A percentile compares a stretch with the other conserved stretches of the same genome.
Evolutionary conservation across 106 monocot genomes (phyloP).

Genomic region (Alisma plantagoaquatica): DNA sequence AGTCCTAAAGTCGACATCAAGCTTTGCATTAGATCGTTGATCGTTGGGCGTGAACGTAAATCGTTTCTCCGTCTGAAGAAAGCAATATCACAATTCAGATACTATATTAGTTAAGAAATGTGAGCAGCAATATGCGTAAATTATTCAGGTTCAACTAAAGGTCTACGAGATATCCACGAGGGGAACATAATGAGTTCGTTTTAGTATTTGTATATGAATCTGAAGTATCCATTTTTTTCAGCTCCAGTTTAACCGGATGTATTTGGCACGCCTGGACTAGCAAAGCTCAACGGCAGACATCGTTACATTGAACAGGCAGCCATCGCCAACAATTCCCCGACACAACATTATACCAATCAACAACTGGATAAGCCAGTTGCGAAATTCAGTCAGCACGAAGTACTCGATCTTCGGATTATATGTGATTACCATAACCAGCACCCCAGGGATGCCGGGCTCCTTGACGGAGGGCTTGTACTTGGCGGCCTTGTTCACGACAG

Average conservation of each 20-base stretch:
- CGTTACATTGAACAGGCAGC: too few species aligned
- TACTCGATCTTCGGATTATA: background rate
- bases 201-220: background rate
- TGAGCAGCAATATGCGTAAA: too few species aligned
- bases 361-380: too few species aligned
- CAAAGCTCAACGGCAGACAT: too few species aligned
- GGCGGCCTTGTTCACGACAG: slow-evolving; percentile 31
- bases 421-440: slow-evolving; percentile 62
- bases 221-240: background rate
- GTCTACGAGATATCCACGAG: background rate
- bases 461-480: slow-evolving; percentile 76
- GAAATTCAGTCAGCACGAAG: background rate
- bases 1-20: slow-evolving; percentile 58
- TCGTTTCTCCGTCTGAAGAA: slow-evolving; percentile 61
- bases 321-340: too few species aligned
- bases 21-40: slow-evolving; percentile 54
- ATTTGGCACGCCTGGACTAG: too few species aligned
- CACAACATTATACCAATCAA: too few species aligned
- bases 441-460: slow-evolving; percentile 66
- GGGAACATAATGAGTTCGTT: background rate
- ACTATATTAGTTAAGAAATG: too few species aligned
- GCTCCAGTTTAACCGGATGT: background rate
- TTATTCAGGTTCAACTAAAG: background rate
- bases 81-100: too few species aligned
- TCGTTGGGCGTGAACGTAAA: slow-evolving; percentile 71